These are phyloP conservation scores for Termitomyces sp. DNA, from an alignment of 768 basidiomycete genomes.

Conservation along the genomic window DNA sequence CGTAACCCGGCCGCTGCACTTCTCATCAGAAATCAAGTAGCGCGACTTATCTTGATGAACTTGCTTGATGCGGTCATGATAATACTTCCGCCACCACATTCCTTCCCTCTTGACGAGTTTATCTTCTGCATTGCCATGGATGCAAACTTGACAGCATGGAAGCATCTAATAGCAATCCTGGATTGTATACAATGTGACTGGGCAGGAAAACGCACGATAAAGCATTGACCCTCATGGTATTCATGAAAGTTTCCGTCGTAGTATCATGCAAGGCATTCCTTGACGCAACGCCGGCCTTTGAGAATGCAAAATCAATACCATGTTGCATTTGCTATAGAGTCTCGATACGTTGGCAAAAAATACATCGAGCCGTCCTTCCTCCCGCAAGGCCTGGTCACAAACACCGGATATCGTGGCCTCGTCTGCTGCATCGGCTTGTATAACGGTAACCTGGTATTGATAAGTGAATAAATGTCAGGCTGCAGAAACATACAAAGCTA, in stretches of 20 bases:
- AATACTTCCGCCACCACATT: constrained; percentile 70
- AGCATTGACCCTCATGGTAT: constrained; percentile 72
- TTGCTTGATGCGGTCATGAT: constrained; percentile 81
- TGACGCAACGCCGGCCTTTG: constrained; percentile 64
- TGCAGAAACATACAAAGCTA: neutral
- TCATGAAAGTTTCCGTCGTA: constrained; percentile 63
- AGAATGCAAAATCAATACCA: neutral
- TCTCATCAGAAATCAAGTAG: neutral
- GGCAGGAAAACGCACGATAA: constrained; percentile 37
- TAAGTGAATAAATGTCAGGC: neutral
- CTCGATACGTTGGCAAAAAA: constrained; percentile 92
- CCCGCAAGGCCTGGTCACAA: constrained; percentile 67
- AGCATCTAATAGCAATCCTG: constrained; percentile 49
- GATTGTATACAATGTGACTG: neutral
- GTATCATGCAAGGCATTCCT: constrained; percentile 41
- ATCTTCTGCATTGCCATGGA: constrained; percentile 75
- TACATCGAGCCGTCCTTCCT: constrained; percentile 85
- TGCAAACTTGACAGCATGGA: constrained; percentile 84
- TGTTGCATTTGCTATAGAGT: neutral
- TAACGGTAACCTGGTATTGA: constrained; percentile 57
- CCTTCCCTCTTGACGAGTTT: constrained; percentile 66
- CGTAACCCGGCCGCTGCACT: constrained; percentile 71
- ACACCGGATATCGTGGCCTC: constrained; percentile 60
- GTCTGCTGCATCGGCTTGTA: constrained; percentile 82
- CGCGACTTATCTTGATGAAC: constrained; percentile 16